Evolutionary conservation across 176 grass and related monocot species (phyloP).

Genomic region (Cymbopogon citratus): DNA sequence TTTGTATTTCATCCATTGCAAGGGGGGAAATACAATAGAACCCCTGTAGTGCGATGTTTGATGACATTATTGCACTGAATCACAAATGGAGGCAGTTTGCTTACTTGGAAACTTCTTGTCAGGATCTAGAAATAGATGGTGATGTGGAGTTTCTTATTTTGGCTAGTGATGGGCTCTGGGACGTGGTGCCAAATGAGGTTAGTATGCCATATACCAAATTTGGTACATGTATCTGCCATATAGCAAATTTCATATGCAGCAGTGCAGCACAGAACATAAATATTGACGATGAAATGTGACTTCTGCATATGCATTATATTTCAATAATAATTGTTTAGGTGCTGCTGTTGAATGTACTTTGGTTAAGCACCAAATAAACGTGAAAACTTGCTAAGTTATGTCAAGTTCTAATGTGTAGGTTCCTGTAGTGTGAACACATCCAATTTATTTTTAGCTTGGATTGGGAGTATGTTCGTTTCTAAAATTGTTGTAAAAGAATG

Average conservation of each 20-base stretch:
- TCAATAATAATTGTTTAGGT: not conserved
- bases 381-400: not conserved
- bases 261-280: not conserved
- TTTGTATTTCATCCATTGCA: not conserved
- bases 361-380: not conserved
- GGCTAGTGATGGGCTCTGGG: constrained; percentile 88
- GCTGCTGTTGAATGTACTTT: not conserved
- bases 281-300: not conserved
- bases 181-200: constrained; percentile 81
- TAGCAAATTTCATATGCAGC: not conserved
- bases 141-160: constrained; percentile 82
- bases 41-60: not conserved
- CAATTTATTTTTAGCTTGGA: not conserved
- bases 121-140: constrained; percentile 73
- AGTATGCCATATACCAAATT: constrained; percentile 23
- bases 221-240: not conserved
- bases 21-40: not conserved
- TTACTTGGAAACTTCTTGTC: constrained; percentile 28
- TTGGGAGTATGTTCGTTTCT: not conserved
- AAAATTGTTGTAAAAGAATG: not conserved
- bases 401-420: not conserved
- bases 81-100: not conserved
- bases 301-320: not conserved
- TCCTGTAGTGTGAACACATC: not conserved
- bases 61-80: not conserved